Base-by-base conservation (phyloP, 257 asterid species). In the Ligustrum vulgare region DNA sequence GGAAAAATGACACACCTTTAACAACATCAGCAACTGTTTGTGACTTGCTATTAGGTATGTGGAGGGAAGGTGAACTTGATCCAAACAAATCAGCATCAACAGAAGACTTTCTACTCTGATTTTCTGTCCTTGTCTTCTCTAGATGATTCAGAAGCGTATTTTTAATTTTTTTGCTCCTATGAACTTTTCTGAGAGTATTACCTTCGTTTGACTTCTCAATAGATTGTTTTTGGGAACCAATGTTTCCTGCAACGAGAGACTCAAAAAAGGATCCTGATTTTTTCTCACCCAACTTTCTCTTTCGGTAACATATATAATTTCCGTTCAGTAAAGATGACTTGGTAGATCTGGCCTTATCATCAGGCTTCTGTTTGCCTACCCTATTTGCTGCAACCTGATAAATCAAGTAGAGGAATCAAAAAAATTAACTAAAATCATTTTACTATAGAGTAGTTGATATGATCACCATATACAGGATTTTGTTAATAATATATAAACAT, bases 261-360 rank as follows among this genome's bases (percentile, higher is more conserved):
- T 83, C 78, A 60, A 86, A 85, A 72, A 82, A 84, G 41, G 92
- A 82, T 45, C 51, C 78, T 0, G 87, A 71, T 33, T 66, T 82
- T 84, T 85, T 86, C 80, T 78, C 69, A 66, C 79, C 81, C 45
- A 82, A 71, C 79, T 75, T 89, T 79, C 83, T 89, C 84, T 89
- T 89, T 70, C 91, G 89, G 79, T 81, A 83, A 80, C 91, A 91
- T 34, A 84, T 84, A 78, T 81, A 87, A 72, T 79, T 86, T 73
- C 84, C 92, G 32, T 75, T 78, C 43, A 81, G 81, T 72, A 80
- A 78, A 63, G 93, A 81, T 43, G 75, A 78, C 65, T 84, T 83
- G 28, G 89, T 77, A 66, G 80, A 74, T 71, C 74, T 79, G 74
- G 80, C 86, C 75, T 71, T 78, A 33, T 70, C 79, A 76, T 76